Evolutionary conservation across 1,284 basidiomycete species (phyloP).

Genomic region (Pseudozyma sp.): DNA sequence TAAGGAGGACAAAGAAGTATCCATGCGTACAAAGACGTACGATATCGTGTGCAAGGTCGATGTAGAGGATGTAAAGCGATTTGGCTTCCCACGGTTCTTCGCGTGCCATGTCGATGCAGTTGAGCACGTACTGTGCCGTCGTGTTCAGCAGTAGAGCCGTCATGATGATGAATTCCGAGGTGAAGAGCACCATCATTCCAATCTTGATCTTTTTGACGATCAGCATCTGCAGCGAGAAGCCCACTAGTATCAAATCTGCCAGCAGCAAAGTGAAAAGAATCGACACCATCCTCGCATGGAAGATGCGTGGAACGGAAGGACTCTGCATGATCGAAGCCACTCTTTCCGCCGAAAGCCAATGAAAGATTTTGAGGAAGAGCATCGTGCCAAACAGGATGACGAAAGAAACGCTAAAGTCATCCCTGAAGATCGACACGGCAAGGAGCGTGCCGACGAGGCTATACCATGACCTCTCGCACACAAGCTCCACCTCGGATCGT

Average conservation of each 20-base stretch:
- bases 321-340: constrained; percentile 99
- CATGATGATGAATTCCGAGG: constrained; percentile 87
- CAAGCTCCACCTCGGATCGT: constrained; percentile 89
- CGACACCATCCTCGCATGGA: constrained; percentile 84
- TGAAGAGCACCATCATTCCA: constrained; percentile 86
- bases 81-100: constrained; percentile 86
- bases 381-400: constrained; percentile 90
- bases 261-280: constrained; percentile 79
- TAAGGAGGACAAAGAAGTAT: constrained; percentile 85
- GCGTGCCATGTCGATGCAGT: constrained; percentile 76
- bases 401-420: constrained; percentile 81
- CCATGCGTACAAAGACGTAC: constrained; percentile 92
- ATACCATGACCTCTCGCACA: constrained; percentile 96
- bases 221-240: constrained; percentile 77
- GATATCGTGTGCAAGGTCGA: constrained; percentile 88
- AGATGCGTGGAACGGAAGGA: constrained; percentile 81
- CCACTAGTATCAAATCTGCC: constrained; percentile 79
- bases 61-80: constrained; percentile 95
- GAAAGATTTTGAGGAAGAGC: constrained; percentile 95
- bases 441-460: constrained; percentile 95
- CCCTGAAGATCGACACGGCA: constrained; percentile 93
- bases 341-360: constrained; percentile 93
- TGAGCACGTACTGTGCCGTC: constrained; percentile 86
- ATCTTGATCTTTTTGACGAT: constrained; percentile 69
- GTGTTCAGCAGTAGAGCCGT: constrained; percentile 83